Evolutionary conservation across 768 basidiomycete species (phyloP).

Genomic region (Inosperma sp.): DNA sequence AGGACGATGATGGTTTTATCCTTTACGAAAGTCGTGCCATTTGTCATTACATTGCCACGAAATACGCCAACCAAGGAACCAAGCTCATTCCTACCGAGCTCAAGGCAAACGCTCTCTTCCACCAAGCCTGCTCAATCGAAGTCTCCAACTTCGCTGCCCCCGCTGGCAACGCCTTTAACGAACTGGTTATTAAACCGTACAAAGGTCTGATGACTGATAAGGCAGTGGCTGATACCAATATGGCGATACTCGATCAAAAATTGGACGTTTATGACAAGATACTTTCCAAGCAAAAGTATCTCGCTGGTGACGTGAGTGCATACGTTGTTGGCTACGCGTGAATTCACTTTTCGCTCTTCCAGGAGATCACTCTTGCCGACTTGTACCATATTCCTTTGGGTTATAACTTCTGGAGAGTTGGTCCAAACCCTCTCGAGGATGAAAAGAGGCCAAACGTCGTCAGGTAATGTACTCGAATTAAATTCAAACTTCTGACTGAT

Average conservation of each 20-base stretch:
- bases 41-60: conserved; percentile 50
- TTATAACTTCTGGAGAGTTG: too few relatives aligned
- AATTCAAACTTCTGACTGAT: too few relatives aligned
- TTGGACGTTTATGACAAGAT: conserved; percentile 52
- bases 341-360: too few relatives aligned
- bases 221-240: conserved; percentile 23
- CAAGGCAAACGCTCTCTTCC: conserved; percentile 39
- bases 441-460: too few relatives aligned
- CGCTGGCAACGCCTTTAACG: conserved; percentile 36
- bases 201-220: conserved; percentile 23
- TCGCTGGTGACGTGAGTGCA: conserved; percentile 50
- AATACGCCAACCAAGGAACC: conserved; percentile 49
- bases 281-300: conserved; percentile 47
- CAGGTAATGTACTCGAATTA: too few relatives aligned
- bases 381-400: too few relatives aligned
- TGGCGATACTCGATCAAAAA: conserved; percentile 31
- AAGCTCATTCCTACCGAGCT: conserved; percentile 47
- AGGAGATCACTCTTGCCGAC: too few relatives aligned
- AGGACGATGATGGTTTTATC: conserved; percentile 58
- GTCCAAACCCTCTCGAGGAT: too few relatives aligned
- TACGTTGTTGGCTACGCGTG: too few relatives aligned
- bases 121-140: conserved; percentile 51
- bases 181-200: conserved; percentile 52
- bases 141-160: conserved; percentile 43
- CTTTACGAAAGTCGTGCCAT: conserved; percentile 64